Evolutionary conservation across 108 stramenopile genomes (phyloP).

Genomic region (Cylindrotheca fusiformis): DNA sequence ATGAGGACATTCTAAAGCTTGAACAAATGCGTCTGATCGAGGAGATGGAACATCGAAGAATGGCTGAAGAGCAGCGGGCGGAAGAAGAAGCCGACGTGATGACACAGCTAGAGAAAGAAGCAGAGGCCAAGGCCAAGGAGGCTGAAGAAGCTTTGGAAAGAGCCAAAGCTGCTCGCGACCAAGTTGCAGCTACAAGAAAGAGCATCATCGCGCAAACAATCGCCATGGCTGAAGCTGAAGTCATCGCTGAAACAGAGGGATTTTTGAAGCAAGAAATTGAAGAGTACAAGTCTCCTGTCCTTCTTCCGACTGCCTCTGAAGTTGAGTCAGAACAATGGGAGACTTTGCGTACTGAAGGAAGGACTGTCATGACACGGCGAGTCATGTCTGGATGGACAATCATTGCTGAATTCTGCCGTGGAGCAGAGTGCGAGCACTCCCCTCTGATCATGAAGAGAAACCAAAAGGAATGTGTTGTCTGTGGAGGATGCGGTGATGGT

Average conservation of each 20-base stretch:
- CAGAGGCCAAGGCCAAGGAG: slow-evolving; percentile 23
- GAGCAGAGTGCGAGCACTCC: slow-evolving; percentile 33
- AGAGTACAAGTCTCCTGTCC: slow-evolving; percentile 27
- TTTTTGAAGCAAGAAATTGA: slow-evolving; percentile 18
- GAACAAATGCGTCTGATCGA: slow-evolving; percentile 26
- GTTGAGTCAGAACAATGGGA: slow-evolving; percentile 39
- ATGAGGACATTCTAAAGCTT: slow-evolving; percentile 15
- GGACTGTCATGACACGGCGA: slow-evolving; percentile 39
- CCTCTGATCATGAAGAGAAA: slow-evolving; percentile 34
- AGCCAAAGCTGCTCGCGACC: slow-evolving; percentile 30
- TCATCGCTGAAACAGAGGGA: slow-evolving; percentile 36
- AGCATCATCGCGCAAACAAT: slow-evolving; percentile 33
- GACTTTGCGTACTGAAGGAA: slow-evolving; percentile 38
- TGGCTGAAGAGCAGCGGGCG: slow-evolving; percentile 26
- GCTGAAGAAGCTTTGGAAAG: slow-evolving; percentile 35
- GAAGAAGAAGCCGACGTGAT: slow-evolving; percentile 27
- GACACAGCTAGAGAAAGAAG: slow-evolving; percentile 35
- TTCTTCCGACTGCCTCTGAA: slow-evolving; percentile 20
- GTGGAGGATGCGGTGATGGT: slow-evolving; percentile 51
- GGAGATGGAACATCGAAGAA: slow-evolving; percentile 13
- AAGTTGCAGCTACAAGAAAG: slow-evolving; percentile 13
- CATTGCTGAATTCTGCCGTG: slow-evolving; percentile 34
- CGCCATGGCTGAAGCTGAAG: slow-evolving; percentile 31
- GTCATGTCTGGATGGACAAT: slow-evolving; percentile 38
- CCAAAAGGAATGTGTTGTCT: slow-evolving; percentile 49